Evolutionary conservation across 371 early-diverging fungal genomes (phyloP).

Genomic region (Smittium mucronatum): DNA sequence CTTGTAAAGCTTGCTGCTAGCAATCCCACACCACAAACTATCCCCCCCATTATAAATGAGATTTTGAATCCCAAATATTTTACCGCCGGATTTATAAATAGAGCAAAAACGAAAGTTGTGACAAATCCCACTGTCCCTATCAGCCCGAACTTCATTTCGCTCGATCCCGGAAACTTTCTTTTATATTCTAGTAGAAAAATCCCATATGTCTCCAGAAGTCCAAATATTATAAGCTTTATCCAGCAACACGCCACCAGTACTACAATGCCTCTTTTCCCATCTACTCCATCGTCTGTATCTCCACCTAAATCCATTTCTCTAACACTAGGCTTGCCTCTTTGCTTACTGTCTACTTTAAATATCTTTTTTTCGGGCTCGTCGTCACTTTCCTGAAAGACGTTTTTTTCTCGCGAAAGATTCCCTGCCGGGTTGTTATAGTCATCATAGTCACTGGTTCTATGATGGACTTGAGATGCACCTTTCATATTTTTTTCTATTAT

Average conservation of each 20-base stretch:
- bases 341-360: not conserved
- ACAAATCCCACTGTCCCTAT: constrained; percentile 1
- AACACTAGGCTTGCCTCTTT: not conserved
- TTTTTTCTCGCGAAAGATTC: too few species aligned
- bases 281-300: not conserved
- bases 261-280: not conserved
- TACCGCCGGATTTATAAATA: not conserved
- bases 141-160: not conserved
- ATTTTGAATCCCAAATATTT: constrained; percentile 2
- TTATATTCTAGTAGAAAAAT: not conserved
- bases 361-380: too few species aligned
- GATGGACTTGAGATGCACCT: too few species aligned
- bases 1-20: not conserved
- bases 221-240: not conserved
- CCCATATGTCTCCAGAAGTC: not conserved
- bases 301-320: not conserved
- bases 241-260: not conserved
- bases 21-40: not conserved
- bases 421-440: too few species aligned
- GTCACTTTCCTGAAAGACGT: too few species aligned
- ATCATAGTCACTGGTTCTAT: too few species aligned
- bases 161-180: not conserved
- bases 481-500: too few species aligned
- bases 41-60: not conserved
- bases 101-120: not conserved